Conservation (phyloP, 352 stramenopile genomes). For the Pythium phragmitis region DNA sequence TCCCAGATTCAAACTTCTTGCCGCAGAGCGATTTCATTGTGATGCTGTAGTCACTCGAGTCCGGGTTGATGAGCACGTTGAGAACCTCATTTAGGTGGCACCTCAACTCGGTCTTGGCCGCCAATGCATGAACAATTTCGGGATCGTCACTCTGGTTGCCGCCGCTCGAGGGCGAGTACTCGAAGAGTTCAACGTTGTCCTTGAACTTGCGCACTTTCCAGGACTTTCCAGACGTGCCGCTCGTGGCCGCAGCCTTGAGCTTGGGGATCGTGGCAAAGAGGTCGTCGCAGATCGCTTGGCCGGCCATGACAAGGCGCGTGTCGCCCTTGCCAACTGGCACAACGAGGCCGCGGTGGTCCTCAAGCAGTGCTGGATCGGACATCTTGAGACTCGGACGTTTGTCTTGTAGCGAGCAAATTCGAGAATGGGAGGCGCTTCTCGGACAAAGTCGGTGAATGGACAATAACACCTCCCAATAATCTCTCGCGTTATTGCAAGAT, state of each 20-base stretch:
- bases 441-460: no score
- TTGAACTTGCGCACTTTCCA: conserved; percentile 37
- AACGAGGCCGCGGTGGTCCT: conserved; percentile 5
- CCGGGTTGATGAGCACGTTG: conserved; percentile 48
- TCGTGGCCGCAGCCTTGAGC: conserved; percentile 27
- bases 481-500: no score
- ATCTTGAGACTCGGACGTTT: no score
- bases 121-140: conserved; percentile 47
- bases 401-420: no score
- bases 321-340: conserved; percentile 19
- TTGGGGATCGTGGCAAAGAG: conserved; percentile 60
- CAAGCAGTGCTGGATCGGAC: not conserved
- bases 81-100: conserved; percentile 67
- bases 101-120: conserved; percentile 46
- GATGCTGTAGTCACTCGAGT: conserved; percentile 39
- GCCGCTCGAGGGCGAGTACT: conserved; percentile 30
- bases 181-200: conserved; percentile 38
- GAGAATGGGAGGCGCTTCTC: no score
- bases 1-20: conserved; percentile 45
- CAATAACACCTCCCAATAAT: no score
- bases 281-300: conserved; percentile 59
- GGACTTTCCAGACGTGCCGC: conserved; percentile 29
- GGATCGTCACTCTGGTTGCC: conserved; percentile 35
- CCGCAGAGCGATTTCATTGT: conserved; percentile 52
- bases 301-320: conserved; percentile 33